Evolutionary conservation across 2,329 filamentous ascomycete genomes (phyloP).

Genomic region (Sordariomycetes sp.): DNA sequence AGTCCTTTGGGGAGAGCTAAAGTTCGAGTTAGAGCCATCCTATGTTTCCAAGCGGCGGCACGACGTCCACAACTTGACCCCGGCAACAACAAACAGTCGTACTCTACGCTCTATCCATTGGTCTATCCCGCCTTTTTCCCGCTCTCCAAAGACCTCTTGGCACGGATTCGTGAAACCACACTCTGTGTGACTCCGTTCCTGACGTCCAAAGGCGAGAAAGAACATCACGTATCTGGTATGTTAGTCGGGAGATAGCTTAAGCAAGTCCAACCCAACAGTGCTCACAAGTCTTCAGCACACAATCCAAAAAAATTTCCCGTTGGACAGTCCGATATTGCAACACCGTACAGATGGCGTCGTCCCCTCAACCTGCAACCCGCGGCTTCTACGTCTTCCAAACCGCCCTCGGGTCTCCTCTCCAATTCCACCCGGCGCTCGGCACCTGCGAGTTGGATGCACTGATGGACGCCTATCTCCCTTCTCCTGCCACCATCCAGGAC

Average conservation of each 20-base stretch:
- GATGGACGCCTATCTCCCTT: constrained; percentile 43
- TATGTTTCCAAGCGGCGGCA: not conserved
- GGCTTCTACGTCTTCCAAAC: constrained; percentile 50
- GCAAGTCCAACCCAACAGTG: not conserved
- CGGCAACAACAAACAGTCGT: not conserved
- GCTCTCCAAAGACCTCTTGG: too few relatives aligned
- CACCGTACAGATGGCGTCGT: constrained; percentile 12
- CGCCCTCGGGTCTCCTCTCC: constrained; percentile 37
- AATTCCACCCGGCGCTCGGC: constrained; percentile 56
- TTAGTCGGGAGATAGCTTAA: not conserved
- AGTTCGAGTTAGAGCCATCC: too few relatives aligned
- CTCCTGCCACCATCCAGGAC: constrained; percentile 37
- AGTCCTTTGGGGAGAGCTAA: not conserved
- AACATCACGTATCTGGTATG: not conserved
- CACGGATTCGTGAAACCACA: too few relatives aligned
- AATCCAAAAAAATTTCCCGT: not conserved
- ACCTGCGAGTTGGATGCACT: constrained; percentile 46
- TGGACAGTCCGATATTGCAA: not conserved
- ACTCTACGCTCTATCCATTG: not conserved
- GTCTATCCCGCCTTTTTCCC: not conserved
- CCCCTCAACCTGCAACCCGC: constrained; percentile 7
- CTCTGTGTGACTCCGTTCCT: not conserved
- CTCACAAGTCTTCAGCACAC: not conserved
- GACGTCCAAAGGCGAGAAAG: not conserved
- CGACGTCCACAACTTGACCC: not conserved